These are phyloP conservation scores for Macadamia tetraphylla DNA, from an alignment of 164 flowering plant genomes.

Conservation along the genomic window DNA sequence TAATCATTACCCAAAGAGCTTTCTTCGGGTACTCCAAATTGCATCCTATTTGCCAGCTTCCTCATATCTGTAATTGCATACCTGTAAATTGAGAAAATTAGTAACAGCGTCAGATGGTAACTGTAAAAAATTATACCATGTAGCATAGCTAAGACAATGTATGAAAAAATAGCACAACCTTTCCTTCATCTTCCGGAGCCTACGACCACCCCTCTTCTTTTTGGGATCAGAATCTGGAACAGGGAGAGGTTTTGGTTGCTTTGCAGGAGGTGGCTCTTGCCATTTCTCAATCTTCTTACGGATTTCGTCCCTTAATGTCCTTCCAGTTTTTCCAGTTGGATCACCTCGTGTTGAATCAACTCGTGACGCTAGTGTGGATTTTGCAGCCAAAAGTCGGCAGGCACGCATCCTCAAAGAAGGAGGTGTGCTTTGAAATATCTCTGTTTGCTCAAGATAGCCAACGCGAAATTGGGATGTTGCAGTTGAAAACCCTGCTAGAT, in stretches of 20 bases:
- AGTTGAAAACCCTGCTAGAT: conserved; percentile 89
- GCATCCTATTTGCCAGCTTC: conserved; percentile 97
- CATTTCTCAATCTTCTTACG: conserved; percentile 91
- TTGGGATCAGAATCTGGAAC: conserved; percentile 98
- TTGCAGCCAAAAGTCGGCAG: conserved; percentile 77
- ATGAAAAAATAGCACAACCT: conserved; percentile 37
- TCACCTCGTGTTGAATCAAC: conserved; percentile 85
- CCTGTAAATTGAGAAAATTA: conserved; percentile 26
- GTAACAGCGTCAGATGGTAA: background rate
- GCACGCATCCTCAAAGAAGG: conserved; percentile 86
- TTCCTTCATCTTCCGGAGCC: conserved; percentile 91
- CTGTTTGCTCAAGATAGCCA: conserved; percentile 68
- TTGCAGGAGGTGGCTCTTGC: conserved; percentile 98
- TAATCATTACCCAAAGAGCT: conserved; percentile 72
- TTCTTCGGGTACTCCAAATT: conserved; percentile 93
- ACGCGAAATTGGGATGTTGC: conserved; percentile 87
- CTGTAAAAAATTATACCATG: background rate
- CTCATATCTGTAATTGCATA: conserved; percentile 96
- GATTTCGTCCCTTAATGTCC: conserved; percentile 65
- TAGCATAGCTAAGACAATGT: background rate
- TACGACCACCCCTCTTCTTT: conserved; percentile 95
- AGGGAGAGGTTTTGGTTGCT: conserved; percentile 93
- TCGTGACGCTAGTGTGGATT: conserved; percentile 88
- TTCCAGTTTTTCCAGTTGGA: conserved; percentile 78
- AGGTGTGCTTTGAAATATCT: conserved; percentile 42